Evolutionary conservation across 78 protist genomes (phyloP), one percentile per base, ranked within the genome.

Genomic region (Diacronema lutheri): DNA sequence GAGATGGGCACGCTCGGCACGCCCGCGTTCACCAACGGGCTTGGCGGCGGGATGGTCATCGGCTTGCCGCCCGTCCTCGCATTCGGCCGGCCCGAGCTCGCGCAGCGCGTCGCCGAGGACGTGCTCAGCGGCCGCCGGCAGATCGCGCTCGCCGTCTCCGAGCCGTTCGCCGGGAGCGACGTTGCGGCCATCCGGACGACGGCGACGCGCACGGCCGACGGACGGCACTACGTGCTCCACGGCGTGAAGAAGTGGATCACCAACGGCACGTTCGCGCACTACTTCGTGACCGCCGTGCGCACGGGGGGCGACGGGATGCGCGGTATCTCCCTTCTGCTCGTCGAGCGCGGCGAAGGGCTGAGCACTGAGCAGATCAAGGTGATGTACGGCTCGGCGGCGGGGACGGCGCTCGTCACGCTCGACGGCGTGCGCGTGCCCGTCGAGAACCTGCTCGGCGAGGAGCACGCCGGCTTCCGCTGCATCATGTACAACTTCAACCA

Each of bases 401-500:
- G 55, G 33, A 72, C 78, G 31, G 35, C 78, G 33, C 26, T 72
- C 38, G 35, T 72, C n/a, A 31, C 35, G 26, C 10, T 72, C 10
- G 61, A 72, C 46, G 10, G 10, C 29, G 78, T 72, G 61, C 26
- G 78, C 31, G 78, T 72, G 46, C 78, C 78, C 44, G 78, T 10
- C 5, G 4, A 4, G 31, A 72, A 72, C 10, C 44, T 72, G 38
- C 21, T 72, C 35, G 78, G 78, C 26, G 46, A 72, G 78, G 78
- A 72, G 55, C 4, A 72, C 55, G 29, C 10, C 38, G 78, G 78
- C 61, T 72, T 72, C 78, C 44, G 21, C 44, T 25, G 26, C 38
- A 20, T 72, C 38, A 72, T 72, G 78, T 72, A 4, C 78, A 72
- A 72, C 78, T 72, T 72, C 78, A 72, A 72, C 55, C 33, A 44